Evolutionary conservation across 352 stramenopile genomes (phyloP).

Genomic region (Thraustotheca clavata): DNA sequence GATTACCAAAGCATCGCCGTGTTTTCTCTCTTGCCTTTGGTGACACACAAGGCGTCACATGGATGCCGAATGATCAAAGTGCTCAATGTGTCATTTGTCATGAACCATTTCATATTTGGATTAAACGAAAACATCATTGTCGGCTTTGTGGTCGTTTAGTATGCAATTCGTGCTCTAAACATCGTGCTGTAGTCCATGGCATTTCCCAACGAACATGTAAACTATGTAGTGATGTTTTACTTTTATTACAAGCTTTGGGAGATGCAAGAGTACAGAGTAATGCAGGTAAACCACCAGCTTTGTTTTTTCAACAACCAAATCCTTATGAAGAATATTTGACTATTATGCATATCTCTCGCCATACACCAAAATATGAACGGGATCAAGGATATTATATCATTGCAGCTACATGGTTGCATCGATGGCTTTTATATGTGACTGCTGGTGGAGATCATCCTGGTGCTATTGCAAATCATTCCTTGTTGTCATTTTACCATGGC

Average conservation of each 20-base stretch:
- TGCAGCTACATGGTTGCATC: not conserved
- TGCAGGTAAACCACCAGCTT: not conserved
- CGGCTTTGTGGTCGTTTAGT: conserved; percentile 19
- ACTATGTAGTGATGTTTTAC: conserved; percentile 3
- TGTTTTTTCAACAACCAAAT: not conserved
- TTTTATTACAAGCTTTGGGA: conserved; percentile 9
- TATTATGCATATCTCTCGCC: not conserved
- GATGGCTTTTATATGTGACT: conserved; percentile 2
- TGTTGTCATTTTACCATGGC: conserved; percentile 17
- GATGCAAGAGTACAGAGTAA: conserved; percentile 16
- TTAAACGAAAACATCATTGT: conserved; percentile 16
- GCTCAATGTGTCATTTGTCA: conserved; percentile 17
- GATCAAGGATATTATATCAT: conserved; percentile 6
- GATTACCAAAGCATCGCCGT: not conserved
- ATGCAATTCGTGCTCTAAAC: conserved; percentile 5
- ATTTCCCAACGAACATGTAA: conserved; percentile 8
- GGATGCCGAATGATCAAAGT: conserved; percentile 18
- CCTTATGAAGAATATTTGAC: not conserved
- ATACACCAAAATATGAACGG: not conserved
- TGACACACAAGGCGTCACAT: not conserved
- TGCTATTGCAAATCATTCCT: conserved; percentile 16
- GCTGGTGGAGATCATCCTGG: not conserved
- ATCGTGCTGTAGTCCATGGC: not conserved
- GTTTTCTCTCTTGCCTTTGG: conserved; percentile 14
- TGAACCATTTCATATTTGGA: conserved; percentile 8